Percentiles rank a stretch among this genome's conserved stretches.
These are phyloP conservation scores for Geosmithia morbida DNA, from an alignment of 2,329 filamentous ascomycete species.

Conservation along the genomic window DNA sequence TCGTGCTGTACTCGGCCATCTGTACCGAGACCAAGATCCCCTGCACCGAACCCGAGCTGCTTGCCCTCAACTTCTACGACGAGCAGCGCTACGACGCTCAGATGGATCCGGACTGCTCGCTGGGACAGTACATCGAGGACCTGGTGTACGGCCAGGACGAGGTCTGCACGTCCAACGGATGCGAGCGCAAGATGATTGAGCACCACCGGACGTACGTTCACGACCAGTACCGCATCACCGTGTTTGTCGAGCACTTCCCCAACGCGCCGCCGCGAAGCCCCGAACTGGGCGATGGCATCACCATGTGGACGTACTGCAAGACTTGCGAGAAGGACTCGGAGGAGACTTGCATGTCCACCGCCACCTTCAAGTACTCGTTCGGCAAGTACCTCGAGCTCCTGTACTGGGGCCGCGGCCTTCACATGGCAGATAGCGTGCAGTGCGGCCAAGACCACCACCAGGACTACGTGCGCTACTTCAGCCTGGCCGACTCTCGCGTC, in stretches of 20 bases:
- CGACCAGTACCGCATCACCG: conserved; percentile 82
- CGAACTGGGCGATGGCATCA: conserved; percentile 49
- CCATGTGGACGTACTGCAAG: conserved; percentile 98
- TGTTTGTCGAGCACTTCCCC: conserved; percentile 56
- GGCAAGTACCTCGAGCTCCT: conserved; percentile 96
- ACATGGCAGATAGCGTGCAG: conserved; percentile 50
- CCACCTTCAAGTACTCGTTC: conserved; percentile 96
- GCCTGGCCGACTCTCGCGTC: conserved; percentile 70
- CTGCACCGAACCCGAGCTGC: conserved; percentile 79
- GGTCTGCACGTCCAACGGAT: conserved; percentile 71
- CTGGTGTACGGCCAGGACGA: conserved; percentile 62
- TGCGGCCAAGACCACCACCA: conserved; percentile 88
- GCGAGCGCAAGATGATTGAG: conserved; percentile 77
- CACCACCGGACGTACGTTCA: conserved; percentile 97
- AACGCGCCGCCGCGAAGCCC: conserved; percentile 25
- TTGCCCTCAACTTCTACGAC: conserved; percentile 86
- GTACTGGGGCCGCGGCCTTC: conserved; percentile 83
- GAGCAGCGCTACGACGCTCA: conserved; percentile 65
- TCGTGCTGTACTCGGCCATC: conserved; percentile 84
- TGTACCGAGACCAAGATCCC: conserved; percentile 90
- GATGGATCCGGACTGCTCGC: conserved; percentile 74
- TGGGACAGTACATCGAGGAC: conserved; percentile 92
- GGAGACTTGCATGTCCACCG: conserved; percentile 80
- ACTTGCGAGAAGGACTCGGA: conserved; percentile 83
- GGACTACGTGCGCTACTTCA: conserved; percentile 88